These are phyloP conservation scores for Aspergillus hortae DNA, from an alignment of 2,329 filamentous ascomycete species.

Conservation along the genomic window DNA sequence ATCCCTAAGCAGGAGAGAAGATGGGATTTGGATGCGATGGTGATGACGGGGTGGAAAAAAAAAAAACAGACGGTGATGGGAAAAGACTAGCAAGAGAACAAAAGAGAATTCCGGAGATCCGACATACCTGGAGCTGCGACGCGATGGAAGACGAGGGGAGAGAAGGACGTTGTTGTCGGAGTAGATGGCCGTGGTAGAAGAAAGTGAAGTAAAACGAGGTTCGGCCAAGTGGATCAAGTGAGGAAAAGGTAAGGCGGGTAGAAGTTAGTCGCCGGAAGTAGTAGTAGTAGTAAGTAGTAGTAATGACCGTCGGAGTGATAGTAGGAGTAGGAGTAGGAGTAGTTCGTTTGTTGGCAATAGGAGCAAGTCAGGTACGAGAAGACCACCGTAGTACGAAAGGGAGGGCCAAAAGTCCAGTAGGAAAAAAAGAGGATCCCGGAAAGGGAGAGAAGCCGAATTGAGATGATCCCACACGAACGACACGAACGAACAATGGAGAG, in stretches of 20 bases:
- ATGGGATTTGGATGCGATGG: not conserved
- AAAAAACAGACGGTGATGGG: not conserved
- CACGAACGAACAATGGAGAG: too few relatives aligned
- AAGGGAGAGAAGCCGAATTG: too few relatives aligned
- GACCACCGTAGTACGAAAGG: not conserved
- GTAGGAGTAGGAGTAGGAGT: slow-evolving; percentile 4
- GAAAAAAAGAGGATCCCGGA: not conserved
- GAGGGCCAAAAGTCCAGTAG: not conserved
- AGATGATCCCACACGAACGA: not conserved
- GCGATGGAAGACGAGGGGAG: not conserved
- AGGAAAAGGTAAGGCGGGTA: slow-evolving; percentile 3
- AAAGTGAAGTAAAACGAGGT: slow-evolving; percentile 14
- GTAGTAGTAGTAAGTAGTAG: slow-evolving; percentile 1
- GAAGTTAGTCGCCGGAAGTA: slow-evolving; percentile 14
- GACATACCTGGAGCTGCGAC: not conserved
- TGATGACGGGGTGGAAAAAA: not conserved
- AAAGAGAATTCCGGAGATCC: not conserved
- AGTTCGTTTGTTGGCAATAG: not conserved
- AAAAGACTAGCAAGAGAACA: not conserved
- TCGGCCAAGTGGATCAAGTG: slow-evolving; percentile 16
- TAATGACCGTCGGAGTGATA: not conserved
- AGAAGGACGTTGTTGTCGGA: slow-evolving; percentile 4
- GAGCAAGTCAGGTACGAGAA: not conserved
- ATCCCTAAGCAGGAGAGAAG: not conserved
- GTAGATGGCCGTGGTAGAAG: not conserved